A percentile compares a stretch with the other conserved stretches of the same genome.
These are phyloP conservation scores for Naganishia vaughanmartiniae DNA, from an alignment of 768 basidiomycete genomes.

Conservation along the genomic window DNA sequence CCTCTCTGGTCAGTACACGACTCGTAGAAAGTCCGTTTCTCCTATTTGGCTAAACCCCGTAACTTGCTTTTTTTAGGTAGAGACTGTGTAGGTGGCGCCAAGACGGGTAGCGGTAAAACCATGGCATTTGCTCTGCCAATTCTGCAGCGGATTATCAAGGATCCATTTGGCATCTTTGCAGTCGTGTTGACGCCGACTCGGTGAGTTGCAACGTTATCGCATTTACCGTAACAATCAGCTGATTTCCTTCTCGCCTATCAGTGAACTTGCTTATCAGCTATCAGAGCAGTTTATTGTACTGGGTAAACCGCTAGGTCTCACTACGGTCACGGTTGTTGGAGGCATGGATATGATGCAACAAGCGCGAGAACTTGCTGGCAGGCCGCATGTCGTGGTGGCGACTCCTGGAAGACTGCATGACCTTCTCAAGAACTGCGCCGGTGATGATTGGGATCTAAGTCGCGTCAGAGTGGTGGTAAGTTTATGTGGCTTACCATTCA, in stretches of 20 bases:
- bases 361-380: conserved; percentile 75
- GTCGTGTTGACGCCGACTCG: conserved; percentile 91
- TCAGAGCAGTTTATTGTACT: conserved; percentile 92
- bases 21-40: conserved; percentile 56
- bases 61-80: conserved; percentile 61
- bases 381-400: conserved; percentile 90
- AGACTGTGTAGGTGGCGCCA: conserved; percentile 96
- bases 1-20: conserved; percentile 54
- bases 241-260: conserved; percentile 48
- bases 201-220: conserved; percentile 55
- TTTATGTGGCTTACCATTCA: conserved; percentile 24
- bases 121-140: conserved; percentile 96
- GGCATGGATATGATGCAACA: conserved; percentile 99
- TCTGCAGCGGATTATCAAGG: conserved; percentile 75
- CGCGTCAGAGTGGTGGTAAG: conserved; percentile 79
- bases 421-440: conserved; percentile 70
- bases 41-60: conserved; percentile 23
- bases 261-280: conserved; percentile 96
- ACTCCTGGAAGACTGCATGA: conserved; percentile 95
- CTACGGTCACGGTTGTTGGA: conserved; percentile 85
- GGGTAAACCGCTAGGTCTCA: conserved; percentile 73
- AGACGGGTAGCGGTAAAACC: conserved; percentile 97
- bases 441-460: conserved; percentile 76
- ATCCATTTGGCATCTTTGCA: conserved; percentile 93
- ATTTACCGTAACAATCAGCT: not conserved